Evolutionary conservation across 148 eudicot species (phyloP).

Genomic region (Pharnaceum exiguum): DNA sequence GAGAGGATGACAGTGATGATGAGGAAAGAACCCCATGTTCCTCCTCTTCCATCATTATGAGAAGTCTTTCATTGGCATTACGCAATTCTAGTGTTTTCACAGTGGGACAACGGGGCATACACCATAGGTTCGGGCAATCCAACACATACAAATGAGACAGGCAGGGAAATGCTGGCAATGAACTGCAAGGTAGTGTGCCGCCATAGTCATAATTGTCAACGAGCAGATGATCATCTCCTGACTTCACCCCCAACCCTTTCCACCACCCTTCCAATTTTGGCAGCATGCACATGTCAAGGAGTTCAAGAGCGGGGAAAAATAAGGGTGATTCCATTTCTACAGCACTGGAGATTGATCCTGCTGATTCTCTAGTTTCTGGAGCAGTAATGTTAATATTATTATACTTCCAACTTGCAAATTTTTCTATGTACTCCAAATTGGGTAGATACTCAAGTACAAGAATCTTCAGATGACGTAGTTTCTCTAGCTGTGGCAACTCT

Average conservation of each 20-base stretch:
- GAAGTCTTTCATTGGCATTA: neutral
- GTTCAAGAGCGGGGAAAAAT: neutral
- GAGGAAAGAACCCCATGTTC: neutral
- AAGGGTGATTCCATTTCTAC: neutral
- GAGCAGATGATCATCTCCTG: neutral
- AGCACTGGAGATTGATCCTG: no score
- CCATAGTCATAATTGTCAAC: neutral
- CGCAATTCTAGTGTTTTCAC: neutral
- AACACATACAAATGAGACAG: neutral
- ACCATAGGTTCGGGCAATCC: neutral
- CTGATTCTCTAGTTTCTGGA: no score
- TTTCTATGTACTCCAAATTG: neutral
- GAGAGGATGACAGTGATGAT: neutral
- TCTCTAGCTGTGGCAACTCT: neutral
- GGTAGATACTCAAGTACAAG: neutral
- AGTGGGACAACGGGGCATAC: neutral
- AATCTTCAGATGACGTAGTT: neutral
- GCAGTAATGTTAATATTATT: no score
- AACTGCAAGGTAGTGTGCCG: neutral
- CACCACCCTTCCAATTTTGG: conserved; percentile 2
- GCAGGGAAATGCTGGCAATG: neutral
- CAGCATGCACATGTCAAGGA: neutral
- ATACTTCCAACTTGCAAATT: no score
- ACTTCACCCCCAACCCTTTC: neutral
- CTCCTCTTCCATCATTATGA: neutral